These are phyloP conservation scores for Myxozyma sirexii DNA, from an alignment of 805 yeast genomes.

Conservation along the genomic window DNA sequence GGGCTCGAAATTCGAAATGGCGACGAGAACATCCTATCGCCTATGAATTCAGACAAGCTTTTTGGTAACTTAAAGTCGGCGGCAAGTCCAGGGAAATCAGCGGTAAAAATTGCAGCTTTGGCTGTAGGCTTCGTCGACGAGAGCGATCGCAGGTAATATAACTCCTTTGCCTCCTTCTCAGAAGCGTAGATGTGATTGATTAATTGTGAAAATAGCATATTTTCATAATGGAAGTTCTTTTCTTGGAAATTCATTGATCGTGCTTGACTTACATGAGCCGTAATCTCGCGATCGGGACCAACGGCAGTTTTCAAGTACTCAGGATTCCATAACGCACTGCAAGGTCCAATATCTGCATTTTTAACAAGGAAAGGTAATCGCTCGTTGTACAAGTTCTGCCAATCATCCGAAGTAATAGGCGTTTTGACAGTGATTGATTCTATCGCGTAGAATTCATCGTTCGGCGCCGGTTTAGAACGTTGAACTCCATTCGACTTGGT, in stretches of 20 bases:
- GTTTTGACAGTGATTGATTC: background rate
- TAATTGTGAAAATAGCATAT: slow-evolving; percentile 39
- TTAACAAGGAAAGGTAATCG: slow-evolving; percentile 39
- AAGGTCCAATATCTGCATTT: slow-evolving; percentile 38
- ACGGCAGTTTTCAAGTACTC: slow-evolving; percentile 39
- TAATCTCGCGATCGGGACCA: slow-evolving; percentile 39
- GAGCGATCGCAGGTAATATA: slow-evolving; percentile 41
- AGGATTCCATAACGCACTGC: slow-evolving; percentile 40
- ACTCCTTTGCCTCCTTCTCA: background rate
- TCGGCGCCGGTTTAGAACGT: background rate
- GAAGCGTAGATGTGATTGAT: slow-evolving; percentile 35
- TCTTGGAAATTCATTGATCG: slow-evolving; percentile 39
- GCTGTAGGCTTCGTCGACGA: slow-evolving; percentile 40
- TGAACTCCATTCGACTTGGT: background rate
- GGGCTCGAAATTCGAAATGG: slow-evolving; percentile 44
- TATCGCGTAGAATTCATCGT: background rate
- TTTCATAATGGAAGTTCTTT: slow-evolving; percentile 43
- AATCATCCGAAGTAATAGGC: slow-evolving; percentile 10
- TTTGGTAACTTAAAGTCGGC: slow-evolving; percentile 42
- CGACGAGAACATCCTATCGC: slow-evolving; percentile 40
- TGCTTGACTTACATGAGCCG: slow-evolving; percentile 38
- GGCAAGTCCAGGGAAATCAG: slow-evolving; percentile 42
- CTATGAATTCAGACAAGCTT: slow-evolving; percentile 29
- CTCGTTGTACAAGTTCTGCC: slow-evolving; percentile 12
- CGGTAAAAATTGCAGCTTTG: slow-evolving; percentile 38